Percentiles rank a stretch among this genome's conserved stretches.
These are phyloP conservation scores for Penicillium goetzii DNA, from an alignment of 495 filamentous ascomycete genomes.

Conservation along the genomic window DNA sequence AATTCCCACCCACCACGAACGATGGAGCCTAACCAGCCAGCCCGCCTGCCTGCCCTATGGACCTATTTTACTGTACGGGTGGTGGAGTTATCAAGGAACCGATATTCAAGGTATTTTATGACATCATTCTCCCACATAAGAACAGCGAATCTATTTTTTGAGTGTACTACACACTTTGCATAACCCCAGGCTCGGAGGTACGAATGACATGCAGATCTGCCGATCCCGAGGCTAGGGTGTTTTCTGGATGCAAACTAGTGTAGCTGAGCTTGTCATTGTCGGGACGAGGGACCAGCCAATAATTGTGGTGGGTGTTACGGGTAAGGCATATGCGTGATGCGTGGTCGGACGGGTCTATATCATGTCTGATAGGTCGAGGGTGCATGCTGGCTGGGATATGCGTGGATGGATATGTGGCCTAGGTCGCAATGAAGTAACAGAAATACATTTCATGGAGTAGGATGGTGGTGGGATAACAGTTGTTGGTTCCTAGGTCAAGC, in stretches of 20 bases:
- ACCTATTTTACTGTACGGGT: too few relatives aligned
- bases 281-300: slow-evolving; percentile 17
- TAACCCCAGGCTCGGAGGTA: neutral
- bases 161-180: neutral
- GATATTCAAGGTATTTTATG: neutral
- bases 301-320: neutral
- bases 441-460: neutral
- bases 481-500: neutral
- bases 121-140: neutral
- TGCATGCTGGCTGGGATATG: neutral
- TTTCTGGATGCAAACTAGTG: neutral
- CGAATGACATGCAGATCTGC: slow-evolving; percentile 12
- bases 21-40: neutral
- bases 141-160: neutral
- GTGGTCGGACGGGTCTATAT: neutral
- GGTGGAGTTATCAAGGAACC: neutral
- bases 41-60: too few relatives aligned
- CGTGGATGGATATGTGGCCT: neutral
- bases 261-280: slow-evolving; percentile 4
- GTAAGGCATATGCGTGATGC: neutral
- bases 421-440: neutral
- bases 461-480: neutral
- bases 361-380: neutral
- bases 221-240: slow-evolving; percentile 5
- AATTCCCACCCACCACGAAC: neutral